Conservation (phyloP, 768 basidiomycete species). For the Boletus bicolor region DNA sequence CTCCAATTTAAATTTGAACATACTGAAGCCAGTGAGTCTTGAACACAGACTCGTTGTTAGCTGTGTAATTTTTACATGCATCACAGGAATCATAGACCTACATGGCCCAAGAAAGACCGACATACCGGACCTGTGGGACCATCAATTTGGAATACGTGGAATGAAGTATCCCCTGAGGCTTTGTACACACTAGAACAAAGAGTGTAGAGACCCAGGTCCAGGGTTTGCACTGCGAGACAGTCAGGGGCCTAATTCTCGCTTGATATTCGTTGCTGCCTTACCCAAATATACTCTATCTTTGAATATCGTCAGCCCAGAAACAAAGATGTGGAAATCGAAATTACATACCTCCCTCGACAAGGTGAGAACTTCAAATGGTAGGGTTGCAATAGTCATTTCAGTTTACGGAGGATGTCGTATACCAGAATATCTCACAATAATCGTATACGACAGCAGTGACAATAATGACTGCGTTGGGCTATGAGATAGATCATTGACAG, state of each 20-base stretch:
- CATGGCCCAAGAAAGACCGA: not conserved
- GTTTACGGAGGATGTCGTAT: not conserved
- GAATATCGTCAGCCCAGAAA: not conserved
- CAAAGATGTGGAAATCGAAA: not conserved
- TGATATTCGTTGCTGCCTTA: not conserved
- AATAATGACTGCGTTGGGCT: not conserved
- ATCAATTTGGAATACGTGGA: not conserved
- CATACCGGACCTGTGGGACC: not conserved
- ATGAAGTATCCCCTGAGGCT: not conserved
- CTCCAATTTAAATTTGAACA: no score
- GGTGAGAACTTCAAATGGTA: not conserved
- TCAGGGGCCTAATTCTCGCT: not conserved
- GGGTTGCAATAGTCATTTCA: not conserved
- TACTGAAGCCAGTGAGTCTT: no score
- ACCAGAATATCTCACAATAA: not conserved
- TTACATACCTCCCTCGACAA: not conserved
- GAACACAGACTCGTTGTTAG: not conserved
- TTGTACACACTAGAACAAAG: not conserved
- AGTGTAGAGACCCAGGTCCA: not conserved
- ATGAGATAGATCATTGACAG: not conserved
- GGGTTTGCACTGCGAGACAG: not conserved
- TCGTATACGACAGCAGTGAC: no score
- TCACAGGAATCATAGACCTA: not conserved
- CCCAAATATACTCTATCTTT: conserved; percentile 2
- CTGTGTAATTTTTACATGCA: not conserved